phyloP scores from a whole-genome alignment of 108 stramenopile species.

The Chaetoceros tenuissimus region DNA sequence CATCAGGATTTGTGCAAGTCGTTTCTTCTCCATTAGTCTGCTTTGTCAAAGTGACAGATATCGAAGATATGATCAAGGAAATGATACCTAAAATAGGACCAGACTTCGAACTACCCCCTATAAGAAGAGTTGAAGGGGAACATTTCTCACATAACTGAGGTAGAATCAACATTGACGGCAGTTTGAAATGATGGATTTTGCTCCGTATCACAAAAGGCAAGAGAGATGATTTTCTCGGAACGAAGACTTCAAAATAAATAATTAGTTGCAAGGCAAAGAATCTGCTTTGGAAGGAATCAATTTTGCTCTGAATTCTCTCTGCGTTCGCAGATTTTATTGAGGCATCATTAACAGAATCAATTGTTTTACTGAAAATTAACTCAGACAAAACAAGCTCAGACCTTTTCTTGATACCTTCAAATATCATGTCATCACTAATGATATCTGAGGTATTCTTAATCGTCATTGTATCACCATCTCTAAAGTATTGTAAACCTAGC shows the following conservation, averaged over 20 bases:
- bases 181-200: slow-evolving; percentile 2
- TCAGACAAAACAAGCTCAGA: too few relatives aligned
- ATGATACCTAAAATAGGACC: background rate
- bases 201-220: too few relatives aligned
- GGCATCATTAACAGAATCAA: too few relatives aligned
- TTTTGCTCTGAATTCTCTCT: too few relatives aligned
- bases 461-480: background rate
- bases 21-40: background rate
- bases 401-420: too few relatives aligned
- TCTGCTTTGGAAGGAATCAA: background rate
- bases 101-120: slow-evolving; percentile 1
- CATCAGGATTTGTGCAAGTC: background rate
- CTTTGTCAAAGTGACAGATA: background rate
- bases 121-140: slow-evolving; percentile 39
- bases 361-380: too few relatives aligned
- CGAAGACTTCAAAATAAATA: slow-evolving; percentile 1
- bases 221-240: too few relatives aligned
- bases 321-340: too few relatives aligned
- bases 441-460: background rate
- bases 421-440: too few relatives aligned
- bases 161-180: slow-evolving; percentile 44
- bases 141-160: slow-evolving; percentile 52
- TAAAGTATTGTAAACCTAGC: slow-evolving; percentile 16
- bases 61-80: background rate
- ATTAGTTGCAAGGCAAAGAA: slow-evolving; percentile 1